Evolutionary conservation across 352 stramenopile genomes (phyloP).

Genomic region (Globisporangium parvum): DNA sequence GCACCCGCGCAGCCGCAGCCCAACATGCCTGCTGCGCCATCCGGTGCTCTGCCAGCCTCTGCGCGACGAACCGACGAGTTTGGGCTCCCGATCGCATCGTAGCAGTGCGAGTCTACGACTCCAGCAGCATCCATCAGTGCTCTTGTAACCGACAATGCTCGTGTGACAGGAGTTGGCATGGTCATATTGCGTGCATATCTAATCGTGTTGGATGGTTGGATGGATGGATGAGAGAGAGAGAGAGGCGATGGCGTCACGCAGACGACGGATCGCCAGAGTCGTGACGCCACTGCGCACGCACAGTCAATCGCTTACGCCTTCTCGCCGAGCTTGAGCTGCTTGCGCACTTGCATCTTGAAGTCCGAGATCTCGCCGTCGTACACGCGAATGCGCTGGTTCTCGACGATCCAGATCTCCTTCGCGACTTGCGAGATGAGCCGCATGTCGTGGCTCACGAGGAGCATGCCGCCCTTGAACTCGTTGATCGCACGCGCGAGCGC

Average conservation of each 20-base stretch:
- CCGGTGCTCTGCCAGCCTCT: constrained; percentile 24
- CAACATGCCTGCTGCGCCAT: constrained; percentile 53
- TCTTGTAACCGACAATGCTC: neutral
- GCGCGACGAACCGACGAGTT: constrained; percentile 60
- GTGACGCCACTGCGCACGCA: neutral
- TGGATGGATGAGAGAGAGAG: neutral
- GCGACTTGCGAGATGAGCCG: constrained; percentile 97
- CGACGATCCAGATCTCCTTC: constrained; percentile 99
- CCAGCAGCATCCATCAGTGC: neutral
- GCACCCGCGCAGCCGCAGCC: constrained; percentile 35
- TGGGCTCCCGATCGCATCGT: constrained; percentile 48
- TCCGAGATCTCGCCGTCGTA: constrained; percentile 98
- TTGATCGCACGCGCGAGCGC: constrained; percentile 97
- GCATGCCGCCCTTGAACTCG: constrained; percentile 95
- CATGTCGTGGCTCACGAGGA: constrained; percentile 99
- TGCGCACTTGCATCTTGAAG: constrained; percentile 87
- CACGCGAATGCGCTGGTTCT: constrained; percentile 94
- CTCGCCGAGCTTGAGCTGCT: constrained; percentile 17
- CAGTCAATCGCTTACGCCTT: constrained; percentile 5
- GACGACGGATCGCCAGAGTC: neutral
- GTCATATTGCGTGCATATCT: neutral
- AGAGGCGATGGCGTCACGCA: too few species aligned
- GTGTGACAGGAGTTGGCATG: too few species aligned
- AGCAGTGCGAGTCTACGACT: neutral
- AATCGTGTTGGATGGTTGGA: neutral